Evolutionary conservation across 23 red algal species (phyloP), one percentile per base, ranked within the genome.

Genomic region (Agarophyton chilense): DNA sequence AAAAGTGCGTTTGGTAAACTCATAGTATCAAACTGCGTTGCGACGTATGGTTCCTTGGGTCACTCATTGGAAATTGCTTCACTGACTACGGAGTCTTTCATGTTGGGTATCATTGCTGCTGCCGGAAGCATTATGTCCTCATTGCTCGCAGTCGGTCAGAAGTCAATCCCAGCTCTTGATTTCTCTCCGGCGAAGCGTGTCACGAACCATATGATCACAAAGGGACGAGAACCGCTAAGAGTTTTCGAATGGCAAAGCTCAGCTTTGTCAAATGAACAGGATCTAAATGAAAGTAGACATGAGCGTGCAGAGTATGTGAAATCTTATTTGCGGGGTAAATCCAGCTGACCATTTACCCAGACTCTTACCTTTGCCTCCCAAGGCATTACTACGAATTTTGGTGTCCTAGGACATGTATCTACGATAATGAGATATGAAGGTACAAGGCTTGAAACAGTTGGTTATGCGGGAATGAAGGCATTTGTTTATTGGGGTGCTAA

Each of bases 321-420:
- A 47, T 1, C 22, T 2, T 74, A 74, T 74, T 33, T 74, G 21
- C 33, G 68, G 1, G 68, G 68, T 46, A 74, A 74, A 46, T 31
- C 68, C 2, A 39, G 41, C 10, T 14, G 68, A 8, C 21, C 68
- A 31, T 74, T 21, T 18, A 47, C 41, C 5, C 68, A 74, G 24
- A 49, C 68, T 74, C 41, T 74, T 10, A 46, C 68, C 25, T 29
- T 74, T 74, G 40, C 43, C 43, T 74, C 68, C 47, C 68, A 39
- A 43, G 14, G 68, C n/a, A 39, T 49, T 29, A 45, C 1, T n/a
- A 13, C 68, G 24, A 74, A 38, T n/a, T 74, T 74, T 49, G 36
- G 68, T 29, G 41, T 74, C 24, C 47, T 74, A 4, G 68, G 47
- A 29, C 45, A 43, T 49, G 22, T 49, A 26, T 22, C 68, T 31